Evolutionary conservation across 2,329 filamentous ascomycete species (phyloP), one percentile per base, ranked within the genome.

Genomic region (Xylaria sp.): DNA sequence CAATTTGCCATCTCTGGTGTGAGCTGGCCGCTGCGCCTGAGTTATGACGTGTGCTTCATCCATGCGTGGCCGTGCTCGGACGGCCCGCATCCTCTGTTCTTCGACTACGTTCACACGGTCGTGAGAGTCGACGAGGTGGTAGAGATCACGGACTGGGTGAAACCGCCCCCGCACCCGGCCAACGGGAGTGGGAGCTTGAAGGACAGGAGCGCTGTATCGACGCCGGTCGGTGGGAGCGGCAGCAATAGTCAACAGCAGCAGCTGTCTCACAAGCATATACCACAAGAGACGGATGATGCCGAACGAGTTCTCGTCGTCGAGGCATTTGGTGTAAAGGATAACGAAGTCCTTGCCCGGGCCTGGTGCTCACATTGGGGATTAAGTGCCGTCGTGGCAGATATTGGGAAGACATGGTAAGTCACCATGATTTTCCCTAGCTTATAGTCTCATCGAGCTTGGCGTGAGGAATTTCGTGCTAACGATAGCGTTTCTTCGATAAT

Each of bases 311-410:
- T 94, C 9, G 89, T 91, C 4, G 85, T 94, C 15, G 90, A 94
- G 80, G 90, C 91, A 0, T 90, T 92, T 77, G 92, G 92, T 0
- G 90, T 91, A 25, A 84, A 84, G 58, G 92, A 94, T 78, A 93
- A 94, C 73, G 92, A 94, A 79, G 91, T 93, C 3, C 85, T 94
- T 74, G 91, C 90, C 0, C 83, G 92, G 70, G 91, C 92, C 7
- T 94, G 92, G 92, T 94, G 91, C 78, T 87, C 90, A 65, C 90
- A 93, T 75, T 92, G 91, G 87, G 92, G 92, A 2, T 80, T 93
- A 74, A 90, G 87, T 76, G 91, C 92, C 0, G 82, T 94, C 20
- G 87, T 93, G 67, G 91, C 91, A 9, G 90, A 93, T 78, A 78
- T 92, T 62, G 83, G 86, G 67, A 88, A 86, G 81, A 93, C 91